phyloP scores from a whole-genome alignment of 345 rosid species.

The Brassica cretica region DNA sequence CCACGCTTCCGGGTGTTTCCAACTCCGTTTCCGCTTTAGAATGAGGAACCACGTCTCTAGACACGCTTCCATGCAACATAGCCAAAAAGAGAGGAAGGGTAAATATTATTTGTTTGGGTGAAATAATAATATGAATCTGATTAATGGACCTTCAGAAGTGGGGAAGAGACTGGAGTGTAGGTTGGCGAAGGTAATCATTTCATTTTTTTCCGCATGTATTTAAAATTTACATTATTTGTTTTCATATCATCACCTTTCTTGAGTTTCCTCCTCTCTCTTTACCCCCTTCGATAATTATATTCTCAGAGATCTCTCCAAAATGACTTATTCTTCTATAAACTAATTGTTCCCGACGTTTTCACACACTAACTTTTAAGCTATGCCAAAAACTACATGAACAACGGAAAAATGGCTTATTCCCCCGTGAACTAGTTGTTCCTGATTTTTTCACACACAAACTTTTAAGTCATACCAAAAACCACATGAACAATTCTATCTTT shows the following conservation, averaged over 20 bases:
- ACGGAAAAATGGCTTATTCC: too few species aligned
- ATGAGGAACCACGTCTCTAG: background rate
- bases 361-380: too few species aligned
- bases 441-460: too few species aligned
- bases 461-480: too few species aligned
- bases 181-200: slow-evolving; percentile 62
- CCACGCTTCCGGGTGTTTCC: background rate
- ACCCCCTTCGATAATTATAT: slow-evolving; percentile 30
- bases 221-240: slow-evolving; percentile 19
- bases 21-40: background rate
- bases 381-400: too few species aligned
- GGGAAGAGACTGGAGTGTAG: slow-evolving; percentile 44
- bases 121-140: slow-evolving; percentile 19
- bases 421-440: too few species aligned
- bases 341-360: too few species aligned
- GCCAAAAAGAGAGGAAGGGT: slow-evolving; percentile 12
- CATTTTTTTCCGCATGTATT: slow-evolving; percentile 32
- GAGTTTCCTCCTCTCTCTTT: background rate
- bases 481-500: too few species aligned
- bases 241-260: slow-evolving; percentile 31
- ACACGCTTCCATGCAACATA: background rate
- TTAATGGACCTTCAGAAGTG: slow-evolving; percentile 47
- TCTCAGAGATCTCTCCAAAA: slow-evolving; percentile 13
- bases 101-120: background rate
- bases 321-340: too few species aligned